phyloP scores from a whole-genome alignment of 2,329 filamentous ascomycete genomes.

The Aspergillus glaucus region DNA sequence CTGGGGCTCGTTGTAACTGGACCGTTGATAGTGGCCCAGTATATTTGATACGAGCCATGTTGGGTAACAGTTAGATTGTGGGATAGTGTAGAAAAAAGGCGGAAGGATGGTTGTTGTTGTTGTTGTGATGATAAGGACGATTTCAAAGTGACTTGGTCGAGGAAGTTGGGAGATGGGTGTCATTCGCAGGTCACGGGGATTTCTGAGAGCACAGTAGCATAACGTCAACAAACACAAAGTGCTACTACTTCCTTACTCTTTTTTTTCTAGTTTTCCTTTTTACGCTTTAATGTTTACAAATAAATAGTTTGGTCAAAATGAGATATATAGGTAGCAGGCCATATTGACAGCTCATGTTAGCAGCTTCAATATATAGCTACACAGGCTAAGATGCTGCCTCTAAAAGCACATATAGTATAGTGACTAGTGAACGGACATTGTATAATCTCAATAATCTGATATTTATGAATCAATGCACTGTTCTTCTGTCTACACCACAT shows the following conservation, averaged over 20 bases:
- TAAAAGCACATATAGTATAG: too few species aligned
- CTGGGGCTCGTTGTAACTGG: constrained; percentile 12
- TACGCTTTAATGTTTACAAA: too few species aligned
- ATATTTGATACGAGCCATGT: constrained; percentile 22
- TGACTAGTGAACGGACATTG: too few species aligned
- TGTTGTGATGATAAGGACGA: too few species aligned
- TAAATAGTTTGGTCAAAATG: too few species aligned
- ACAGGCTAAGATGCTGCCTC: too few species aligned
- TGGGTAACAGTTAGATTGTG: neutral
- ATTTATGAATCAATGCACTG: too few species aligned
- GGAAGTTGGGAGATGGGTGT: neutral
- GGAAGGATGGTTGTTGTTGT: neutral
- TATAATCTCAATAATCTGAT: too few species aligned
- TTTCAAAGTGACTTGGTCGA: neutral
- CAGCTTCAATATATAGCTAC: too few species aligned
- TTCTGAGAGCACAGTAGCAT: neutral
- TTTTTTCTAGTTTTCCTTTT: neutral
- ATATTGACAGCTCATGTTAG: too few species aligned
- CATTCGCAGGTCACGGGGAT: neutral
- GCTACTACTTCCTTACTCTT: neutral
- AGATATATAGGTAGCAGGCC: too few species aligned
- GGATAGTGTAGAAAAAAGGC: neutral
- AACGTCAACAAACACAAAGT: neutral
- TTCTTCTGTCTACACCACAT: too few species aligned
- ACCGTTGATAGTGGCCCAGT: constrained; percentile 13